These are phyloP conservation scores for Climacium dendroides DNA, from an alignment of 225 moss, liverwort and hornwort species.

Conservation along the genomic window DNA sequence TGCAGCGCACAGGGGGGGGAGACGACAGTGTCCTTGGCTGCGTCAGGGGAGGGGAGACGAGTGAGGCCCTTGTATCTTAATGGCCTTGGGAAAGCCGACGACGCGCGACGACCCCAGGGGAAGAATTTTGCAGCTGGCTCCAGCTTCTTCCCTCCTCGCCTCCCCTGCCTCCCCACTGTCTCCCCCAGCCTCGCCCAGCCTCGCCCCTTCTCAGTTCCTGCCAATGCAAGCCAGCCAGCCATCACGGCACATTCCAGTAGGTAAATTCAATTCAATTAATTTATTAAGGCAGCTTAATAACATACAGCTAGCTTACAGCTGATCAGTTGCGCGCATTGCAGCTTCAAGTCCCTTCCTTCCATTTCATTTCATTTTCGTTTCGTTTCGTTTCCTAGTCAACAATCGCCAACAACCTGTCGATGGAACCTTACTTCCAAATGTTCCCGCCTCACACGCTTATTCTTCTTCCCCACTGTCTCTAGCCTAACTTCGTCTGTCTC, in stretches of 20 bases:
- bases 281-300: background rate
- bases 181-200: no score
- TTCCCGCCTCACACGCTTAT: background rate
- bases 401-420: background rate
- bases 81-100: background rate
- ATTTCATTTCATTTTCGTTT: accelerated
- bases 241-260: background rate
- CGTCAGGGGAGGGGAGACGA: background rate
- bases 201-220: background rate
- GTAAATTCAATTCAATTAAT: background rate
- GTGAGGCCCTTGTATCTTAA: background rate
- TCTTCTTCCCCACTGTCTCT: background rate
- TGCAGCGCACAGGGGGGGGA: background rate
- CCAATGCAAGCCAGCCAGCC: background rate
- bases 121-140: background rate
- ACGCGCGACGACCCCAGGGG: background rate
- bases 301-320: background rate
- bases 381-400: background rate
- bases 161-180: no score
- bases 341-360: background rate
- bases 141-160: background rate
- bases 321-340: background rate
- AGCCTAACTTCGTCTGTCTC: background rate
- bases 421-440: background rate
- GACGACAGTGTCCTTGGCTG: background rate